Conservation (phyloP, 2,329 filamentous ascomycete species). For the Dryadomyces sulphureus region DNA sequence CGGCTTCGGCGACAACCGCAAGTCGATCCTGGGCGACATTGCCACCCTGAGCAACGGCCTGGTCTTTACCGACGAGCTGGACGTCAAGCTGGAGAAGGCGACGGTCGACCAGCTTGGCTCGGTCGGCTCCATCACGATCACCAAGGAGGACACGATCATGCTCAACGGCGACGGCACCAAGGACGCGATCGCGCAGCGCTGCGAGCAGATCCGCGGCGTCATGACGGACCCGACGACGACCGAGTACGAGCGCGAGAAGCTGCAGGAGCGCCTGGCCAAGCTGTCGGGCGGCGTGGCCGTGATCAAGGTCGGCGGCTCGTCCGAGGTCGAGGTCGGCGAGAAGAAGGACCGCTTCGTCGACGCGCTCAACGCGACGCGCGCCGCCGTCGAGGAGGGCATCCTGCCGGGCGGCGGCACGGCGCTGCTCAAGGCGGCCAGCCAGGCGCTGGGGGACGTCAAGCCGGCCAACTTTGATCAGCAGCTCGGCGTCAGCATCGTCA, state of each 20-base stretch:
- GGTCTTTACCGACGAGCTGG: constrained; percentile 96
- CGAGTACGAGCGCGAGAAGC: constrained; percentile 99
- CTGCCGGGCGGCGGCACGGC: constrained; percentile 96
- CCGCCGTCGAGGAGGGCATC: constrained; percentile 97
- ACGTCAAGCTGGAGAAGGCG: constrained; percentile 97
- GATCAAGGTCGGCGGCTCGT: constrained; percentile 96
- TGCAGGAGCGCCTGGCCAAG: constrained; percentile 98
- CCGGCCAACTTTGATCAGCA: constrained; percentile 96
- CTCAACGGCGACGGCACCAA: constrained; percentile 95
- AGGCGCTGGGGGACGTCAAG: constrained; percentile 74
- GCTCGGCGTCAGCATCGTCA: constrained; percentile 93
- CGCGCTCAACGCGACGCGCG: constrained; percentile 92
- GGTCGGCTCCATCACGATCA: constrained; percentile 97
- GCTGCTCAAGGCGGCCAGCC: constrained; percentile 89
- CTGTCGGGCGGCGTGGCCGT: constrained; percentile 97
- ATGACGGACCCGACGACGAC: constrained; percentile 88
- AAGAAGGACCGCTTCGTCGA: constrained; percentile 99
- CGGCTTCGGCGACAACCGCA: constrained; percentile 99
- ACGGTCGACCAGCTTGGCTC: constrained; percentile 92
- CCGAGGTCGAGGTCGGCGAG: constrained; percentile 96
- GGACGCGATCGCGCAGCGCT: constrained; percentile 84
- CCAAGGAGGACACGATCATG: constrained; percentile 98
- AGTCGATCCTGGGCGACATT: constrained; percentile 96
- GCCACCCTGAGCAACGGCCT: constrained; percentile 91
- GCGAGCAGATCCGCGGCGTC: constrained; percentile 97